Evolutionary conservation across 2,329 filamentous ascomycete genomes (phyloP).

Genomic region (Huntiella decipiens): DNA sequence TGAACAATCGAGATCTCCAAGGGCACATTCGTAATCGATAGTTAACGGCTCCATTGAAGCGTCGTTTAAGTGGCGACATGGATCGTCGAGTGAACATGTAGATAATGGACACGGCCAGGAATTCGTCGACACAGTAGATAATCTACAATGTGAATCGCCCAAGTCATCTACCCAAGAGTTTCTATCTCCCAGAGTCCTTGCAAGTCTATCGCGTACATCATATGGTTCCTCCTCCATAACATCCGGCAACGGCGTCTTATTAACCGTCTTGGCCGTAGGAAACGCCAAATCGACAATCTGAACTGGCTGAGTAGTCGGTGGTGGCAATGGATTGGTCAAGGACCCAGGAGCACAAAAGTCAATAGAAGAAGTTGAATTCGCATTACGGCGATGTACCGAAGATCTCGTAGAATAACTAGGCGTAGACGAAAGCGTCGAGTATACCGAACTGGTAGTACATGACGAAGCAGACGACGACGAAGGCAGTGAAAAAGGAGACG

Average conservation of each 20-base stretch:
- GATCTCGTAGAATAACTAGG: background rate
- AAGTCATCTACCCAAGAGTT: no score
- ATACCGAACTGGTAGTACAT: background rate
- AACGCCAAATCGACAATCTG: constrained; percentile 21
- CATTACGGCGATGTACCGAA: constrained; percentile 32
- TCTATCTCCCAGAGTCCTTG: no score
- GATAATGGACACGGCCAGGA: constrained; percentile 13
- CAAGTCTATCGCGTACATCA: no score
- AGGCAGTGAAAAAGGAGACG: constrained; percentile 13
- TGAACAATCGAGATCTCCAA: constrained; percentile 40
- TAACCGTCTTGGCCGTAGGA: constrained; percentile 20
- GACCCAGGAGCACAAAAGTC: constrained; percentile 20
- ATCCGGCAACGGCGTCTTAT: constrained; percentile 53
- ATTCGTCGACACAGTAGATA: constrained; percentile 13
- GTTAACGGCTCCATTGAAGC: constrained; percentile 15
- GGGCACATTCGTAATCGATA: constrained; percentile 46
- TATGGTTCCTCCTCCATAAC: constrained; percentile 51
- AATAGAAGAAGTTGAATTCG: constrained; percentile 63
- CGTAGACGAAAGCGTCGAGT: background rate
- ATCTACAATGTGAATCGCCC: constrained; percentile 36
- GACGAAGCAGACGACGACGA: constrained; percentile 28
- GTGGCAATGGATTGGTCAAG: constrained; percentile 22
- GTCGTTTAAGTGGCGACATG: constrained; percentile 2
- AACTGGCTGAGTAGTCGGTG: constrained; percentile 28
- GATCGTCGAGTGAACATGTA: constrained; percentile 7